phyloP scores from a whole-genome alignment of 2,329 filamentous ascomycete species.

The Cladosporium sp. region DNA sequence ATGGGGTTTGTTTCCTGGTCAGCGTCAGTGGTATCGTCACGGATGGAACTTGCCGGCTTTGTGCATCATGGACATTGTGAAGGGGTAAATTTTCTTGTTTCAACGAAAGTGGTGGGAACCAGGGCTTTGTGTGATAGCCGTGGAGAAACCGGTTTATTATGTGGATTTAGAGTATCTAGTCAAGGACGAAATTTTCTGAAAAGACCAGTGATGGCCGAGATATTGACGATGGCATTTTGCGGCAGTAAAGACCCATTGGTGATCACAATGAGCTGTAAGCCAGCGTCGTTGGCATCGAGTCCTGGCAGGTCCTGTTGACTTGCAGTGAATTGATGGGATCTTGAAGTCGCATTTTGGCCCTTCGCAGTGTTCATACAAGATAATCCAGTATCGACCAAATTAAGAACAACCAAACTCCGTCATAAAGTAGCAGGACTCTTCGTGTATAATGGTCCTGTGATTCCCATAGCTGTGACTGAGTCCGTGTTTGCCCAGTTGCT shows the following conservation, averaged over 20 bases:
- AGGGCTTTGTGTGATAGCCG: not conserved
- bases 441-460: conserved; percentile 16
- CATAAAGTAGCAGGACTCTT: not conserved
- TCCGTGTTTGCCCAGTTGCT: not conserved
- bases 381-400: not conserved
- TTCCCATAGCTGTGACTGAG: conserved; percentile 12
- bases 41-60: not conserved
- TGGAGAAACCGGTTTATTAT: not conserved
- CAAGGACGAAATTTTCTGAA: not conserved
- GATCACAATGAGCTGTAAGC: not conserved
- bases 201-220: not conserved
- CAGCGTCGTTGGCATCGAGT: not conserved
- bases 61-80: not conserved
- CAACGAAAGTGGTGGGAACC: not conserved
- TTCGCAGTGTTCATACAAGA: not conserved
- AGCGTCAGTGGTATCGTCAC: conserved; percentile 3
- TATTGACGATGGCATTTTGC: not conserved
- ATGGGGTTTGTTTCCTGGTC: not conserved
- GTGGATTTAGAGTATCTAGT: not conserved
- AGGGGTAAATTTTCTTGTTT: not conserved
- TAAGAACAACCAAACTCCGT: not conserved
- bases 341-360: not conserved
- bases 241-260: not conserved
- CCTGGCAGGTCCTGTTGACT: not conserved
- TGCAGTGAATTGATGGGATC: not conserved